Conservation (phyloP, 495 filamentous ascomycete species). For the Neurospora sp. region DNA sequence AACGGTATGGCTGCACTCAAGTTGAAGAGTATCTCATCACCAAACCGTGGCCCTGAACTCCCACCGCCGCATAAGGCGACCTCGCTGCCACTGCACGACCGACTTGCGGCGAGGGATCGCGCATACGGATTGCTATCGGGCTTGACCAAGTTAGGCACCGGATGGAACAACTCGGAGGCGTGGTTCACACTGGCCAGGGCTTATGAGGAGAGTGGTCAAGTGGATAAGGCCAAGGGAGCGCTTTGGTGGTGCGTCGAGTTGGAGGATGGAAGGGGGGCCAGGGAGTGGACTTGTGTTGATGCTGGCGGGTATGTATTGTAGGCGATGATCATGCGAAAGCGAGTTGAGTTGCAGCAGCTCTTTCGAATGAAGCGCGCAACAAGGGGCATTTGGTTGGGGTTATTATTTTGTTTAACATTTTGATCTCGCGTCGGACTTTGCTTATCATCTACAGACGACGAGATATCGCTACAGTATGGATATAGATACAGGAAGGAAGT, state of each 20-base stretch:
- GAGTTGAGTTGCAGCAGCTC: neutral
- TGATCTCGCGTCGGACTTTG: neutral
- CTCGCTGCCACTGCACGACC: constrained; percentile 56
- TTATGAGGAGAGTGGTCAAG: constrained; percentile 73
- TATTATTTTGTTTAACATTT: neutral
- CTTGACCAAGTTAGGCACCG: constrained; percentile 73
- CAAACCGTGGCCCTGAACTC: constrained; percentile 18
- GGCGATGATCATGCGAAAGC: neutral
- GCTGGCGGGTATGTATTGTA: constrained; percentile 50
- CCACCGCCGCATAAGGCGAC: constrained; percentile 36
- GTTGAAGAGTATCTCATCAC: neutral
- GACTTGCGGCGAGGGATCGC: constrained; percentile 75
- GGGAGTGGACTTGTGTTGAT: constrained; percentile 47
- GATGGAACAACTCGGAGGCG: constrained; percentile 90
- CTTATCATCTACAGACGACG: neutral
- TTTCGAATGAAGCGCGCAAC: neutral
- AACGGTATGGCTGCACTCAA: neutral
- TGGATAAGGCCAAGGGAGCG: constrained; percentile 68
- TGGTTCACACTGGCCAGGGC: constrained; percentile 83
- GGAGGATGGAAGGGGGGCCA: constrained; percentile 53
- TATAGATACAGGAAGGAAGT: neutral
- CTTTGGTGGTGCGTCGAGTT: constrained; percentile 72
- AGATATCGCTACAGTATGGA: neutral
- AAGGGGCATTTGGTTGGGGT: neutral
- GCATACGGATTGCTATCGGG: constrained; percentile 71